These are phyloP conservation scores for Osmozyma mogii DNA, from an alignment of 805 yeast genomes.

Conservation along the genomic window DNA sequence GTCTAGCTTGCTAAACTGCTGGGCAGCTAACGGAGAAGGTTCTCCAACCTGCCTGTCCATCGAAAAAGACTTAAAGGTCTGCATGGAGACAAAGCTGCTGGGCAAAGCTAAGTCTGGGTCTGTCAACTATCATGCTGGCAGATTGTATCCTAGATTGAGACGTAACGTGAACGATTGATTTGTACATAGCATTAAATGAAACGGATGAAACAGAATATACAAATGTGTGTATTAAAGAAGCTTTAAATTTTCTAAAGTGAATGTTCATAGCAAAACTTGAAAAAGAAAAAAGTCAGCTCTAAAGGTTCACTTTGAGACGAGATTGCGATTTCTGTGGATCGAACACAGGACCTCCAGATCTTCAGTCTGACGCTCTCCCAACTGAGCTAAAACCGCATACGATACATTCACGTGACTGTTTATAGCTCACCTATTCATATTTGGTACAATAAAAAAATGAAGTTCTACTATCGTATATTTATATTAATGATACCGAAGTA, in stretches of 20 bases:
- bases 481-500: conserved; percentile 5
- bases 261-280: not conserved
- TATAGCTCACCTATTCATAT: not conserved
- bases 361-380: conserved; percentile 21
- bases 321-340: conserved; percentile 68
- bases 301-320: no score
- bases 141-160: conserved; percentile 49
- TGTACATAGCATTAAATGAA: conserved; percentile 6
- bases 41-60: conserved; percentile 54
- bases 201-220: no score
- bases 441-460: not conserved
- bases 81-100: conserved; percentile 50
- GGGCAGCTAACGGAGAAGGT: conserved; percentile 95
- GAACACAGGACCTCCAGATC: conserved; percentile 84
- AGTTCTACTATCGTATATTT: not conserved
- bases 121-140: conserved; percentile 48
- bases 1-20: conserved; percentile 83
- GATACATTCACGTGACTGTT: conserved; percentile 1
- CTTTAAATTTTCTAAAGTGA: no score
- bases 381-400: conserved; percentile 30
- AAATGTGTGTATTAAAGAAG: no score
- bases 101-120: conserved; percentile 36
- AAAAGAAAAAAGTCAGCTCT: conserved; percentile 11
- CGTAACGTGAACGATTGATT: conserved; percentile 31
- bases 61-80: conserved; percentile 63